Evolutionary conservation across 129 eudicot species (phyloP), one percentile per base, ranked within the genome.

Genomic region (Artemisia tridentata): DNA sequence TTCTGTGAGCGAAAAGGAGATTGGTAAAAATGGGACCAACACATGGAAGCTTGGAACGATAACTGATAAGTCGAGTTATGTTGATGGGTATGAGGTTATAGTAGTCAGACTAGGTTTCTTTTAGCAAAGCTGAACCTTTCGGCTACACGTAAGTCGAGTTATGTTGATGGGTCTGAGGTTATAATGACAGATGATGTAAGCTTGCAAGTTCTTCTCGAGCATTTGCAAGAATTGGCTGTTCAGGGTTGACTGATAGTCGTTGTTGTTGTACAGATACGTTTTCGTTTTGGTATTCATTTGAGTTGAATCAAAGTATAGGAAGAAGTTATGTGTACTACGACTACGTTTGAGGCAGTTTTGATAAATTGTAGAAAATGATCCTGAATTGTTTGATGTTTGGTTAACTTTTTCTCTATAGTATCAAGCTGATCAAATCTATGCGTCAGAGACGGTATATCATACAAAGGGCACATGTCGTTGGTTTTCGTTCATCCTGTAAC

Each of bases 61-160:
- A 27, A 83, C 88, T 20, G 75, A 76, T 72, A 93, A n/a, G n/a
- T n/a, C n/a, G n/a, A n/a, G n/a, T n/a, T n/a, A n/a, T n/a, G n/a
- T n/a, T n/a, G n/a, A n/a, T n/a, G n/a, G n/a, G n/a, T n/a, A n/a
- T n/a, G n/a, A n/a, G n/a, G n/a, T n/a, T n/a, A n/a, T 72, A 79
- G 98, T 69, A 92, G 98, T 80, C 96, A 89, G 85, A 96, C 98
- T n/a, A 83, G 98, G 78, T 89, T 92, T 89, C 92, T 92, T 70
- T 91, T 93, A 29, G 99, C 99, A 7, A 93, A 90, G 83, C 63
- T 93, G 79, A 93, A 93, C 84, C 99, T 97, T 12, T 93, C 99
- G 43, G 91, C 79, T 9, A 93, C 96, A 0, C 99, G 87, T 45
- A 88, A 93, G 62, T 87, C 99, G 12, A 90, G 75, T 20, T 77